Conservation (phyloP, 179 eudicot genomes). For the Camellia oleifera region DNA sequence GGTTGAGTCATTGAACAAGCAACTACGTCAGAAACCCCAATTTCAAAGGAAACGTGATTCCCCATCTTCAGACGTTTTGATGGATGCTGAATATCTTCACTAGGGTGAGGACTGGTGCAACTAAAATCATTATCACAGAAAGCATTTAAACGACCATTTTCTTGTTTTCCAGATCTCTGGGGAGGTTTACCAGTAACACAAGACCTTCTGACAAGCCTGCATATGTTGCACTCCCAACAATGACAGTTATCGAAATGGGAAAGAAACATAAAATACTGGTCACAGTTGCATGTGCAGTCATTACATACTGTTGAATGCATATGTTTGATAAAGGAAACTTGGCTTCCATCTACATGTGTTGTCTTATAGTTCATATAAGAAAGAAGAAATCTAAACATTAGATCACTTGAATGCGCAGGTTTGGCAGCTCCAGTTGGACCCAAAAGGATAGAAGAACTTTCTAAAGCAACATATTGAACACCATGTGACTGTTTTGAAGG, state of each 20-base stretch:
- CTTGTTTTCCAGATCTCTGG: constrained; percentile 19
- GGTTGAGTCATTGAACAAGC: constrained; percentile 26
- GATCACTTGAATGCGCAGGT: constrained; percentile 17
- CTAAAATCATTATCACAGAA: constrained; percentile 15
- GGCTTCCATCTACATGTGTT: constrained; percentile 19
- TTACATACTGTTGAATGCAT: constrained; percentile 47
- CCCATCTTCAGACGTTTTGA: constrained; percentile 39
- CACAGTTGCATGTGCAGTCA: constrained; percentile 40
- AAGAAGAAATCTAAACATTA: constrained; percentile 27
- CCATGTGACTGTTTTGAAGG: constrained; percentile 12
- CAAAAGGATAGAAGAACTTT: constrained; percentile 14
- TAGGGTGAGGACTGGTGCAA: constrained; percentile 14
- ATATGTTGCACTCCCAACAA: constrained; percentile 36
- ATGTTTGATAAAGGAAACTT: constrained; percentile 34
- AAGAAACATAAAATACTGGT: constrained; percentile 26
- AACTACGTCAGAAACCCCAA: constrained; percentile 22
- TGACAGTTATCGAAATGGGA: constrained; percentile 55
- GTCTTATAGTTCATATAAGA: constrained; percentile 33
- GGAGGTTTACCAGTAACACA: constrained; percentile 21
- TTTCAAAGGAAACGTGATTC: constrained; percentile 14
- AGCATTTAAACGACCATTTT: constrained; percentile 4
- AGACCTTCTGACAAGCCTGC: constrained; percentile 39
- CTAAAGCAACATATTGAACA: constrained; percentile 21
- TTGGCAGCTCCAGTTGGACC: constrained; percentile 20
- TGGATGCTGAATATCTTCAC: constrained; percentile 28